Percentiles rank a stretch among this genome's conserved stretches.
Conservation (phyloP, 1,284 basidiomycete species). For the Phenoliferia sp. region DNA sequence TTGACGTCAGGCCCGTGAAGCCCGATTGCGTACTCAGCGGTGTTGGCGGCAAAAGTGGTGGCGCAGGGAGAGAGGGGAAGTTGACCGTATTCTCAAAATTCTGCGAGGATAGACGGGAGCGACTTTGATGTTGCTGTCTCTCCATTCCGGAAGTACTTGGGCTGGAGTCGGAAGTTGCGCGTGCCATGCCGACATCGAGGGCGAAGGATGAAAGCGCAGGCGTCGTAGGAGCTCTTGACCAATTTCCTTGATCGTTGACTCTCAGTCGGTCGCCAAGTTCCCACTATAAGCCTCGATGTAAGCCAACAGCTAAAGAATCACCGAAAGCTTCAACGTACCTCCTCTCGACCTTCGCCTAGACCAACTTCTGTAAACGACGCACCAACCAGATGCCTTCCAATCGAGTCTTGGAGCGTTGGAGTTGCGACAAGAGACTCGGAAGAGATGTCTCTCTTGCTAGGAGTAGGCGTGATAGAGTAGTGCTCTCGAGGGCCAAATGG, state of each 20-base stretch:
- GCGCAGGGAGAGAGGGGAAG: not conserved
- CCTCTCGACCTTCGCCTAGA: not conserved
- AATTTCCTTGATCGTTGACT: not conserved
- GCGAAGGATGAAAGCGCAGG: not conserved
- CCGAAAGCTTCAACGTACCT: no score
- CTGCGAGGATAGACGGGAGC: not conserved
- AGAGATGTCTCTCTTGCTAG: not conserved
- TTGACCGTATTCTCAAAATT: not conserved
- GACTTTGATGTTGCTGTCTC: no score
- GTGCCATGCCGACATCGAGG: not conserved
- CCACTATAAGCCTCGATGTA: not conserved
- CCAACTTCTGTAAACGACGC: constrained; percentile 2
- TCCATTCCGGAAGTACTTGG: not conserved
- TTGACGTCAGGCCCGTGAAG: not conserved
- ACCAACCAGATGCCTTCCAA: not conserved
- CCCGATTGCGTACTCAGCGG: not conserved
- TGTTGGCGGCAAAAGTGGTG: not conserved
- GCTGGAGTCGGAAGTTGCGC: not conserved
- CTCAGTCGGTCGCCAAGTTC: not conserved
- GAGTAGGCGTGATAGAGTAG: not conserved
- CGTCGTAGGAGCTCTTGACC: not conserved
- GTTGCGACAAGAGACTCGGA: not conserved
- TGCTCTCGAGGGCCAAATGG: not conserved
- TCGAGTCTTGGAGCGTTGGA: not conserved
- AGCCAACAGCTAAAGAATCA: no score